These are phyloP conservation scores for Verbena officinalis DNA, from an alignment of 257 asterid species.

Conservation along the genomic window DNA sequence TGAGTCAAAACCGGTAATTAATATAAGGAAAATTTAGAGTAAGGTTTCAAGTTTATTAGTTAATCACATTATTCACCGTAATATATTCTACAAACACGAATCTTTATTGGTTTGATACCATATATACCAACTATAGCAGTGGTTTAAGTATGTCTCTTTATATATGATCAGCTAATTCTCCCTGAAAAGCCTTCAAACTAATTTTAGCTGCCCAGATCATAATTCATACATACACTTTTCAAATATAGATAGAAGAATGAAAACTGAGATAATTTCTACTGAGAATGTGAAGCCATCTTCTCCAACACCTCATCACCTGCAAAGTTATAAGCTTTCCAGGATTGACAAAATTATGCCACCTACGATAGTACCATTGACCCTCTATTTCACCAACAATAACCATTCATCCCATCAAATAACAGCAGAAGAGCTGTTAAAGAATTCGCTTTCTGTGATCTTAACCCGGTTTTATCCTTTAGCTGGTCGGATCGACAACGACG, in stretches of 20 bases:
- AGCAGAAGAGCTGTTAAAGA: neutral
- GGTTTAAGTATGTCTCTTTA: no score
- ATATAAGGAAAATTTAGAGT: no score
- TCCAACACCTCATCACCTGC: conserved; percentile 33
- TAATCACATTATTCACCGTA: no score
- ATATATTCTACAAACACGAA: no score
- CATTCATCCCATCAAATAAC: neutral
- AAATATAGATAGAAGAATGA: neutral
- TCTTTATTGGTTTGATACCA: no score
- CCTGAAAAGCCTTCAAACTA: no score
- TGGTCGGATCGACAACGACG: neutral
- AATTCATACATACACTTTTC: no score
- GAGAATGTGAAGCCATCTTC: conserved; percentile 32
- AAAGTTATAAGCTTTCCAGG: conserved; percentile 30
- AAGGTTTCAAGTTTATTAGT: no score
- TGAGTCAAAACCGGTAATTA: no score
- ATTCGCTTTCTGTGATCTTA: conserved; percentile 17
- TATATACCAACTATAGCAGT: no score
- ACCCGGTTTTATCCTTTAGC: conserved; percentile 35
- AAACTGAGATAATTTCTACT: conserved; percentile 12
- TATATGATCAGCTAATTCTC: no score
- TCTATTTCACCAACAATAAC: conserved; percentile 15
- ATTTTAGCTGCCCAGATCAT: no score
- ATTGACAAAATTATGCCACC: conserved; percentile 31
- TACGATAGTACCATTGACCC: conserved; percentile 5